Conservation (phyloP, 192 early-diverging fungal species). For the Entophlyctis helioformis region DNA sequence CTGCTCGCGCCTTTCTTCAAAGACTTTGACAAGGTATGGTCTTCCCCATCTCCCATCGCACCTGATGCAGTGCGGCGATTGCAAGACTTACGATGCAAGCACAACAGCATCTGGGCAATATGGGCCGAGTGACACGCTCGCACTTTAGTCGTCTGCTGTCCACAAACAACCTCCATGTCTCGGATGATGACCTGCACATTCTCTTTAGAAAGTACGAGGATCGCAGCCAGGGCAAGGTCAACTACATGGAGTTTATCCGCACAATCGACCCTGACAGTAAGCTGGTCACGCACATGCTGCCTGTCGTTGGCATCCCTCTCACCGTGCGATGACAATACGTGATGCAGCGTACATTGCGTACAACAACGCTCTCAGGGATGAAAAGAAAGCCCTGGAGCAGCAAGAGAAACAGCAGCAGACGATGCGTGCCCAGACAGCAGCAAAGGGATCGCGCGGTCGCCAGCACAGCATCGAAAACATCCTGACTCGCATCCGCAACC, state of each 20-base stretch:
- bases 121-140: slow-evolving; percentile 35
- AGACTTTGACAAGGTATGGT: slow-evolving; percentile 37
- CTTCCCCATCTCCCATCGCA: too few relatives aligned
- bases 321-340: too few relatives aligned
- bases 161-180: slow-evolving; percentile 30
- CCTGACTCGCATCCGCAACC: slow-evolving; percentile 14
- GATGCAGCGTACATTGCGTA: slow-evolving; percentile 1
- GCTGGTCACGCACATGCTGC: too few relatives aligned
- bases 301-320: not conserved
- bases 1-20: slow-evolving; percentile 36
- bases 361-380: too few relatives aligned
- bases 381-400: too few relatives aligned
- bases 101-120: slow-evolving; percentile 3
- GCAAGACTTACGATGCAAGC: too few relatives aligned
- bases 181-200: slow-evolving; percentile 35
- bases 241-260: slow-evolving; percentile 39
- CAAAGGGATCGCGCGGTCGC: not conserved
- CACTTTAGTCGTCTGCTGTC: slow-evolving; percentile 40
- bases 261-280: slow-evolving; percentile 38
- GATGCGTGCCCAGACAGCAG: too few relatives aligned
- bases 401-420: too few relatives aligned
- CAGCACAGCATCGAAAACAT: slow-evolving; percentile 4
- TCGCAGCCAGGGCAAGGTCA: slow-evolving; percentile 22
- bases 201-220: slow-evolving; percentile 41
- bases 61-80: too few relatives aligned